Evolutionary conservation across 129 eudicot genomes (phyloP), one percentile per base, ranked within the genome.

Genomic region (Cynara cardunculus): DNA sequence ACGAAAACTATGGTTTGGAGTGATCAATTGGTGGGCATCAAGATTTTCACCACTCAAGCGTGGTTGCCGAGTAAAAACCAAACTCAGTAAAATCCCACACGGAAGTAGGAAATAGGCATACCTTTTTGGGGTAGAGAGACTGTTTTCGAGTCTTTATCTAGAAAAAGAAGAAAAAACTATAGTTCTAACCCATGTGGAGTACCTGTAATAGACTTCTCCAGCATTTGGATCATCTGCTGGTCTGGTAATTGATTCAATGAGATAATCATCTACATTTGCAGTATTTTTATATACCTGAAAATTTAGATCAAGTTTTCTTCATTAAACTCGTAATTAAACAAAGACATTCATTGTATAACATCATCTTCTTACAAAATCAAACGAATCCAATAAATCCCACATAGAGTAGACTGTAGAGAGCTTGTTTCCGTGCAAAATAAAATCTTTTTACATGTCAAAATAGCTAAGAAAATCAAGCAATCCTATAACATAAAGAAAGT

Each of bases 181-280:
- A 3, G 62, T 49, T 53, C 1, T 62, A 26, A 28, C 21, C 22
- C 5, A 9, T 34, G 61, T 64, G 25, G 72, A 73, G 37, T 87
- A 95, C 99, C 99, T 90, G 87, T 92, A 95, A 82, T 95, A 95
- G 22, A 95, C 99, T 86, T 95, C 99, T 28, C 97, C 97, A n/a
- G 99, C 94, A 30, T 92, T 92, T 14, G 99, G 95, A 78, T 95
- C 99, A 74, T 82, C 90, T 67, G 99, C 95, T 35, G 99, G 99
- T 79, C 74, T 83, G 37, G 87, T 90, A 62, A 96, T 96, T 49
- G 99, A 96, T 75, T 92, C 73, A 61, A 96, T 90, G 32, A 96
- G 97, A 88, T 96, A 96, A 84, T 91, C 95, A 83, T 96, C 99
- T 71, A 96, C 99, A 72, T 96, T 96, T 81, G 97, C 66, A 79